Percentiles rank a stretch among this genome's conserved stretches.
These are phyloP conservation scores for Phlebiopsis gigantea DNA, from an alignment of 768 basidiomycete species.

Conservation along the genomic window DNA sequence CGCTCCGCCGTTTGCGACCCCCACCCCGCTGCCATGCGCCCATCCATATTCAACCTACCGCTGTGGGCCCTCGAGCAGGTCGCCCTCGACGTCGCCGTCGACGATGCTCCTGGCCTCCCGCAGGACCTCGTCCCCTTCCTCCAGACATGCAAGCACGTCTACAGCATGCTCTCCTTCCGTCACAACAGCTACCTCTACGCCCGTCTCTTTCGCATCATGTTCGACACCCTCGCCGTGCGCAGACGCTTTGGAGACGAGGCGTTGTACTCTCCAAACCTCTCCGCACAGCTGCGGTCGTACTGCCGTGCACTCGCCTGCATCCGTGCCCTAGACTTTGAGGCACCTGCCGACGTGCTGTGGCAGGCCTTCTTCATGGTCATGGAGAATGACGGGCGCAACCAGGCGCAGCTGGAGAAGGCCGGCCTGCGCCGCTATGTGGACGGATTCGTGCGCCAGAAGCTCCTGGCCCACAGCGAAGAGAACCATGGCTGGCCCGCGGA, in stretches of 20 bases:
- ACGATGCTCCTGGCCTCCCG: slow-evolving; percentile 42
- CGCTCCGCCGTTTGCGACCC: not conserved
- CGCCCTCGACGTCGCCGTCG: slow-evolving; percentile 41
- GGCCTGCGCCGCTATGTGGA: slow-evolving; percentile 43
- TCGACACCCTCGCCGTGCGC: slow-evolving; percentile 46
- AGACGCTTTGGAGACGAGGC: slow-evolving; percentile 43
- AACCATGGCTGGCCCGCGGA: slow-evolving; percentile 56
- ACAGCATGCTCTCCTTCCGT: slow-evolving; percentile 29
- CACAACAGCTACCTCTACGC: slow-evolving; percentile 40
- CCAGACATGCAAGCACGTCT: slow-evolving; percentile 35
- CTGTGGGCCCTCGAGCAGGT: slow-evolving; percentile 39
- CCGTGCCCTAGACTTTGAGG: slow-evolving; percentile 26
- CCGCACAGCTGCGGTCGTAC: slow-evolving; percentile 35
- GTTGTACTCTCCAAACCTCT: slow-evolving; percentile 34
- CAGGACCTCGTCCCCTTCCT: slow-evolving; percentile 43
- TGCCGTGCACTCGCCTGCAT: slow-evolving; percentile 27
- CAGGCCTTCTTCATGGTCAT: slow-evolving; percentile 49
- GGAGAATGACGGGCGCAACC: slow-evolving; percentile 67
- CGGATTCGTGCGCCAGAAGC: slow-evolving; percentile 36
- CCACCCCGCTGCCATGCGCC: not conserved
- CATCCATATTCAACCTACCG: not conserved
- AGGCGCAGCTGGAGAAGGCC: slow-evolving; percentile 47
- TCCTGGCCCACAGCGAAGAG: slow-evolving; percentile 34
- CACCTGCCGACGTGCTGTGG: slow-evolving; percentile 25
- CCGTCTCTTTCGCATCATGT: slow-evolving; percentile 48